phyloP scores from a whole-genome alignment of 495 filamentous ascomycete genomes.

The Ramalina peruviana region DNA sequence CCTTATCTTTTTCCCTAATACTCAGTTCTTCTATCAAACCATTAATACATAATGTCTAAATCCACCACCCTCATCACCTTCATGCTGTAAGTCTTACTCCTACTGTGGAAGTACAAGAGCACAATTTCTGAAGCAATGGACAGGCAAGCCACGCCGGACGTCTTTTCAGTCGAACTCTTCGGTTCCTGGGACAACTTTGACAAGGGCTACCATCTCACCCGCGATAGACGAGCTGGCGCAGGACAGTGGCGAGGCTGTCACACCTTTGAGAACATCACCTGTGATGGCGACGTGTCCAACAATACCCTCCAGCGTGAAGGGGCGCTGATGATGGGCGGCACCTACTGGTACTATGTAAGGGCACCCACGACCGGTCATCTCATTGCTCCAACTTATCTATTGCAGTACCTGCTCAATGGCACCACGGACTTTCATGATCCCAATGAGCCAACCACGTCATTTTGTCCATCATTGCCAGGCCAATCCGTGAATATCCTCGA shows the following conservation, averaged over 20 bases:
- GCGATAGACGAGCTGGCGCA: constrained; percentile 51
- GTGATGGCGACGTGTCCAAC: constrained; percentile 51
- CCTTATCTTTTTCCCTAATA: no score
- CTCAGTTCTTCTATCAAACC: not conserved
- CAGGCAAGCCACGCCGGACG: constrained; percentile 52
- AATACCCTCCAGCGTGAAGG: constrained; percentile 48
- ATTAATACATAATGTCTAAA: constrained; percentile 32
- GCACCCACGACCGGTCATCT: not conserved
- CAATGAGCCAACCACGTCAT: constrained; percentile 52
- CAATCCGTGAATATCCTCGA: constrained; percentile 72
- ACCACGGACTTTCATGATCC: constrained; percentile 61
- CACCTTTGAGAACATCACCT: constrained; percentile 69
- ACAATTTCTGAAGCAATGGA: constrained; percentile 13
- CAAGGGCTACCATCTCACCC: constrained; percentile 61
- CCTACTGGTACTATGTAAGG: constrained; percentile 87
- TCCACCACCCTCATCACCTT: constrained; percentile 68
- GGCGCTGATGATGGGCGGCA: constrained; percentile 81
- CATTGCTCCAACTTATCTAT: constrained; percentile 10
- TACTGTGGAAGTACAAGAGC: constrained; percentile 3
- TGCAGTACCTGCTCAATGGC: constrained; percentile 66
- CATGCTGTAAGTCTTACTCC: constrained; percentile 44
- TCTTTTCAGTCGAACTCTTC: constrained; percentile 60
- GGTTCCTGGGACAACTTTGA: constrained; percentile 93
- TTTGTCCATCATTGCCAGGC: constrained; percentile 77
- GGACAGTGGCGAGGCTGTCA: constrained; percentile 77